Percentiles rank a stretch among this genome's conserved stretches.
Evolutionary conservation across 441 rosid genomes (phyloP).

Genomic region (Populus hybrid): DNA sequence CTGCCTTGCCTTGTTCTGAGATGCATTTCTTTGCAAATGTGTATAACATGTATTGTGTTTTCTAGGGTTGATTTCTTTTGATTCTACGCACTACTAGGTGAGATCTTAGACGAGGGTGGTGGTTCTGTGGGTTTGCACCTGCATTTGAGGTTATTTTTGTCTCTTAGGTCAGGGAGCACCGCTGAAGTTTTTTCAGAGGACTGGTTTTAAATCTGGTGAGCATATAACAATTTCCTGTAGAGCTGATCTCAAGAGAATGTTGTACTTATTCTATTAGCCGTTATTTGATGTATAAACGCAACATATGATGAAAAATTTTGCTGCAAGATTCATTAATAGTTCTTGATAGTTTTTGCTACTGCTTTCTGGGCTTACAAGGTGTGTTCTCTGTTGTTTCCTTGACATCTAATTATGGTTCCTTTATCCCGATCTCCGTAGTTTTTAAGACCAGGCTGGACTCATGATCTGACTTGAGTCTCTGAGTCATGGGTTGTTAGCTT

Average conservation of each 20-base stretch:
- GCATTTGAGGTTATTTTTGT: constrained; percentile 8
- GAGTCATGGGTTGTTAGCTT: too few species aligned
- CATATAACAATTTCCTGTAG: constrained; percentile 24
- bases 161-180: constrained; percentile 15
- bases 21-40: constrained; percentile 51
- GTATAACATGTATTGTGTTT: constrained; percentile 39
- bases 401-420: not conserved
- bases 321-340: constrained; percentile 18
- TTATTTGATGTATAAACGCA: constrained; percentile 47
- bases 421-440: not conserved
- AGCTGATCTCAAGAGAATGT: constrained; percentile 31
- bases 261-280: constrained; percentile 33
- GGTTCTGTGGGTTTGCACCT: constrained; percentile 25
- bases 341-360: not conserved
- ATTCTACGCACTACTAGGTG: constrained; percentile 22
- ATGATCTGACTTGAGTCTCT: too few species aligned
- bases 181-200: constrained; percentile 23
- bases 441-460: too few species aligned
- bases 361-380: not conserved
- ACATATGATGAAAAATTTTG: constrained; percentile 51
- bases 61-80: constrained; percentile 22
- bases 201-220: constrained; percentile 20
- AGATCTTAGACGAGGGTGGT: constrained; percentile 25
- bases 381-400: not conserved
- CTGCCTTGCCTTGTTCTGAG: constrained; percentile 19